Percentiles rank a stretch among this genome's conserved stretches.
These are phyloP conservation scores for Fraxinus greggii DNA, from an alignment of 305 asterid species.

Conservation along the genomic window DNA sequence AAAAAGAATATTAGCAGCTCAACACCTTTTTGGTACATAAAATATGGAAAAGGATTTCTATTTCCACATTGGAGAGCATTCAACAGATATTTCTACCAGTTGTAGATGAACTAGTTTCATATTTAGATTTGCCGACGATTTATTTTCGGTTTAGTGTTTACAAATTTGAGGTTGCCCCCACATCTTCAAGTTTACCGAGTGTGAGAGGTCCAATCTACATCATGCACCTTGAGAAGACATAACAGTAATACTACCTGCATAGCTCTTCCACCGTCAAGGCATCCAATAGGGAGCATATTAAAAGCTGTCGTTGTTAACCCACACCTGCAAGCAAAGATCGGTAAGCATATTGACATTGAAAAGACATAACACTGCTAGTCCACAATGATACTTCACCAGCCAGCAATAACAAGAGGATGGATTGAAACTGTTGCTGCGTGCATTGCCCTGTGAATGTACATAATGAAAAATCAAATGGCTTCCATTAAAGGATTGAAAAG, in stretches of 20 bases:
- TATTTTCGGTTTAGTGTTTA: background rate
- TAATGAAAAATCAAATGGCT: constrained; percentile 14
- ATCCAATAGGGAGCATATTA: constrained; percentile 94
- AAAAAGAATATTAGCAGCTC: background rate
- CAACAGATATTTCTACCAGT: background rate
- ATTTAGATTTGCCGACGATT: background rate
- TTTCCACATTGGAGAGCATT: background rate
- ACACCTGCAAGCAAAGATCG: constrained; percentile 54
- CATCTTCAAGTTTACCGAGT: background rate
- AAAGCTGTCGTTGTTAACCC: constrained; percentile 94
- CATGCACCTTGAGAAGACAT: background rate
- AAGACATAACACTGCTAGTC: constrained; percentile 14
- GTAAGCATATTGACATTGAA: constrained; percentile 15
- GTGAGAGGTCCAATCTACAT: background rate
- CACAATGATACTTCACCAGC: constrained; percentile 60
- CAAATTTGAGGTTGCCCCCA: background rate
- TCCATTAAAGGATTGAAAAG: constrained; percentile 1
- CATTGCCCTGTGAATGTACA: constrained; percentile 54
- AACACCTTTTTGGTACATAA: background rate
- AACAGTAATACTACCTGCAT: constrained; percentile 60
- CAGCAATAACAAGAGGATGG: constrained; percentile 91
- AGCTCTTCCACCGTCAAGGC: constrained; percentile 97
- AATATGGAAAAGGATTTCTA: background rate
- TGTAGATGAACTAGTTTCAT: background rate
- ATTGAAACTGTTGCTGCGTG: constrained; percentile 79